Percentiles rank a stretch among this genome's conserved stretches.
Conservation (phyloP, 805 yeast genomes). For the Saccharomycopsis olivae region DNA sequence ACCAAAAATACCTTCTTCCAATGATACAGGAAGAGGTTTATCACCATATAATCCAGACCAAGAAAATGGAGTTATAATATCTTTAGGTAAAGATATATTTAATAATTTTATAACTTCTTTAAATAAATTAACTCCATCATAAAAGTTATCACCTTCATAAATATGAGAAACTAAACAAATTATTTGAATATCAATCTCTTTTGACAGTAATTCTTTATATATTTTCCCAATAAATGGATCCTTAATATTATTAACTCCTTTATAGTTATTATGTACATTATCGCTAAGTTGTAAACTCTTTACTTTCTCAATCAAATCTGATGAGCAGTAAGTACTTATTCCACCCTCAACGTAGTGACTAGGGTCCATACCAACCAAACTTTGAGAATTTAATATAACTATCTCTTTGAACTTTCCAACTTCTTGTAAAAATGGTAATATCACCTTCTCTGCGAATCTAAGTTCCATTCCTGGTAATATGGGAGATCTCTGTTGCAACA, state of each 20-base stretch:
- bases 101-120: constrained; percentile 3
- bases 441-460: constrained; percentile 40
- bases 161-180: constrained; percentile 49
- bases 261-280: background rate
- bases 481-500: constrained; percentile 82
- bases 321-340: constrained; percentile 6
- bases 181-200: constrained; percentile 16
- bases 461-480: constrained; percentile 52
- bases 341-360: constrained; percentile 9
- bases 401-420: constrained; percentile 32
- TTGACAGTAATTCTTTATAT: background rate
- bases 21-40: constrained; percentile 50
- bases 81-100: background rate
- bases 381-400: constrained; percentile 50
- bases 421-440: constrained; percentile 37
- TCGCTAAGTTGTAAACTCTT: constrained; percentile 17
- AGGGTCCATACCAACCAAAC: constrained; percentile 17
- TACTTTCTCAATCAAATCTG: constrained; percentile 8
- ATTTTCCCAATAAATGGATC: background rate
- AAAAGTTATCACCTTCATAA: constrained; percentile 83
- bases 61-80: constrained; percentile 53
- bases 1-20: constrained; percentile 71
- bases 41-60: constrained; percentile 85
- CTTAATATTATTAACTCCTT: background rate
- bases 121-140: constrained; percentile 15